Evolutionary conservation across 345 rosid genomes (phyloP).

Genomic region (Arabidopsis suecica): DNA sequence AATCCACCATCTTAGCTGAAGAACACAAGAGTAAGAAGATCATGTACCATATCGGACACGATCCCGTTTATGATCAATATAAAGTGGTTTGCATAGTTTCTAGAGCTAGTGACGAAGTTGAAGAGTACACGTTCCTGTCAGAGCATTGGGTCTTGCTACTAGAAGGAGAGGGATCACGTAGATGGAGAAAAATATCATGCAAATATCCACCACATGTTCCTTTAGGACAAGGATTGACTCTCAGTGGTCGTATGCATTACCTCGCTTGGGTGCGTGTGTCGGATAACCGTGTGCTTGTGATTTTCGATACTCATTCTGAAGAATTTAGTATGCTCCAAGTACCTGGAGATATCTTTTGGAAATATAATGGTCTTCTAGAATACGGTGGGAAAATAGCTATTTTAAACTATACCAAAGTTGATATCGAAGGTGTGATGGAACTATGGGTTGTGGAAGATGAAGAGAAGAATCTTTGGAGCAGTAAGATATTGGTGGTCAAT

Average conservation of each 20-base stretch:
- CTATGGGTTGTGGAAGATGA: constrained; percentile 22
- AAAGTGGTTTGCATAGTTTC: constrained; percentile 26
- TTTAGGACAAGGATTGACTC: too few species aligned
- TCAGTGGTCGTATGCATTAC: constrained; percentile 27
- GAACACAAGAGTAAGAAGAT: not conserved
- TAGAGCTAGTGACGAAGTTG: not conserved
- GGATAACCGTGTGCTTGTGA: constrained; percentile 5
- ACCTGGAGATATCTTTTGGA: not conserved
- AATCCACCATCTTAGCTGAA: not conserved
- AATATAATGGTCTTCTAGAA: not conserved
- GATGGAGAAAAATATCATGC: constrained; percentile 25
- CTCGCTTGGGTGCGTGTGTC: not conserved
- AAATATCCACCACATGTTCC: not conserved
- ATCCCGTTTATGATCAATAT: constrained; percentile 22
- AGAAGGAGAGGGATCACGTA: constrained; percentile 17
- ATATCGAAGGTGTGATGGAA: not conserved
- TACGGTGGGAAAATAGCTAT: constrained; percentile 3
- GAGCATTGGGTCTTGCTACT: constrained; percentile 33
- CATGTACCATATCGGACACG: constrained; percentile 15
- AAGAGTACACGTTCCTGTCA: not conserved
- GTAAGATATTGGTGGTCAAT: constrained; percentile 2
- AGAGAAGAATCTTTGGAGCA: not conserved
- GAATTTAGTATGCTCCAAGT: not conserved
- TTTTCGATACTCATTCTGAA: constrained; percentile 15
- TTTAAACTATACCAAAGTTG: not conserved